Conservation (phyloP, 2,329 filamentous ascomycete genomes). For the Fonsecaea pedrosoi region DNA sequence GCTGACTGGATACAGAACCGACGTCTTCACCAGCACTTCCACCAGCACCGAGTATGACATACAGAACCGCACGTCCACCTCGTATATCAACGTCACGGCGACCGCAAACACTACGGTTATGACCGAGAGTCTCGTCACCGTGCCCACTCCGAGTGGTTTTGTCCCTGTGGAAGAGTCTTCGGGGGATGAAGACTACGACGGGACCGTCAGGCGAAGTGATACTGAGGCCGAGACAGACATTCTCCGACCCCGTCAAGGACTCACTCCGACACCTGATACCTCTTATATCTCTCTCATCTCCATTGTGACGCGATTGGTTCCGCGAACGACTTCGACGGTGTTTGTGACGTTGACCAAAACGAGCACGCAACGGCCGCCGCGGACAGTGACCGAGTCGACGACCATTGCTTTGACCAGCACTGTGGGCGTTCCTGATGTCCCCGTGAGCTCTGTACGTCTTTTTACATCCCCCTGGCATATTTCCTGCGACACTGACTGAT, state of each 20-base stretch:
- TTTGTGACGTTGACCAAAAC: slow-evolving; percentile 8
- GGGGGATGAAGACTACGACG: slow-evolving; percentile 5
- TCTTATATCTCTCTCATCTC: slow-evolving; percentile 14
- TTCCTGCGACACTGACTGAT: background rate
- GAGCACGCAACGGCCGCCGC: slow-evolving; percentile 7
- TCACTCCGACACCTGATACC: background rate
- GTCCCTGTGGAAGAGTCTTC: slow-evolving; percentile 8
- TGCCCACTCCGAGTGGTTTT: slow-evolving; percentile 9
- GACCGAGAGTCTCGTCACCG: background rate
- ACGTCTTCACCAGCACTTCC: slow-evolving; percentile 8
- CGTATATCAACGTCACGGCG: slow-evolving; percentile 6
- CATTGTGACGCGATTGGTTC: slow-evolving; percentile 5
- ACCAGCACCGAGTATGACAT: slow-evolving; percentile 6
- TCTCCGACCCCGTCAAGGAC: background rate
- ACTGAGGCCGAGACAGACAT: background rate
- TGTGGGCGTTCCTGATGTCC: slow-evolving; percentile 9
- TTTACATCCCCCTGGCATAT: background rate
- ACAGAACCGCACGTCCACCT: background rate
- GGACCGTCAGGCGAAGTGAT: background rate
- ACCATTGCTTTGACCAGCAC: slow-evolving; percentile 4
- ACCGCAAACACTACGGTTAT: background rate
- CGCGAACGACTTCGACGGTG: slow-evolving; percentile 4
- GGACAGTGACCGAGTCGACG: slow-evolving; percentile 2
- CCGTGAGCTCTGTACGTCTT: slow-evolving; percentile 13
- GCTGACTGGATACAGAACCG: slow-evolving; percentile 4